Evolutionary conservation across 352 stramenopile species (phyloP), one percentile per base, ranked within the genome.

Genomic region (Nothophytophthora sp.): DNA sequence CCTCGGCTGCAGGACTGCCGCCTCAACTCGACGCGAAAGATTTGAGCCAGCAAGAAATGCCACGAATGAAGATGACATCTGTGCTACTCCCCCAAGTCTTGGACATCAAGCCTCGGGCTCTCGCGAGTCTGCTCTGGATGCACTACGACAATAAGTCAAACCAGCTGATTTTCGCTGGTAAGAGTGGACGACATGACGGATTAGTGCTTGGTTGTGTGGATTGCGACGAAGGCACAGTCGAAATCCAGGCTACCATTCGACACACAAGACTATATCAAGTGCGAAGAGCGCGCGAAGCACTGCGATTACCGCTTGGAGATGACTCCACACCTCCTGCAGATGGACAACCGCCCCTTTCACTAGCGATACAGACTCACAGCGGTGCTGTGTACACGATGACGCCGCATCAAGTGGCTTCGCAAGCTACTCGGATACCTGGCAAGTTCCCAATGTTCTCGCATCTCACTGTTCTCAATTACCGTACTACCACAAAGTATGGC

Each of bases 361-460:
- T 73, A 20, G 70, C 67, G 15, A 41, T 80, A 8, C 78, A 89
- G 50, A 72, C 35, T 7, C 66, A 76, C 7, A 56, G 65, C 30
- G 78, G 78, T 5, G 38, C 23, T 8, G 44, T 89, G 34, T 68
- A 75, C 43, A 59, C 39, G 37, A 16, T 83, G 22, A 27, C 16
- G 6, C 27, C 27, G 27, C 27, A 11, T 6, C 6, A 30, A 30
- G 27, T 30, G 11, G 27, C 11, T 11, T 11, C 27, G 27, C 11
- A 6, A 6, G 15, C 25, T 20, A 51, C 29, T 15, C 53, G 43
- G 32, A 41, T 62, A 36, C 15, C 43, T 23, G 52, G 57, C 8
- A 70, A 53, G 3, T 63, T 63, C 16, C 61, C 65, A 5, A 20
- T 54, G 13, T 82, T 84, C 36, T 63, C 60, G 7, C 54, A 81